phyloP scores from a whole-genome alignment of 345 rosid genomes.

The Brassica napus region Da-Ae NC_063447.1:59438501-59439000 shows the following conservation, averaged over 20 bases:
- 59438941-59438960: no score
- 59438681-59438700: neutral
- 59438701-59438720: conserved; percentile 14
- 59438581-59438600: conserved; percentile 84
- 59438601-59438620: no score
- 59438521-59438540: conserved; percentile 78
- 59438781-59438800: no score
- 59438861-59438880: no score
- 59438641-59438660: conserved; percentile 2
- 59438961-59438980: no score
- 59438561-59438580: conserved; percentile 71
- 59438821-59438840: no score
- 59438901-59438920: no score
- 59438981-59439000: no score
- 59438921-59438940: no score
- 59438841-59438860: no score
- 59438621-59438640: conserved; percentile 13
- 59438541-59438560: conserved; percentile 75
- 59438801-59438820: no score
- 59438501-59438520: conserved; percentile 52
- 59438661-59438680: neutral
- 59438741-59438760: conserved; percentile 4
- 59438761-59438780: neutral
- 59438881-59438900: no score
- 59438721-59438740: conserved; percentile 20